Evolutionary conservation across 306 rosid genomes (phyloP).

Genomic region (Psophocarpus tetragonolobus): DNA sequence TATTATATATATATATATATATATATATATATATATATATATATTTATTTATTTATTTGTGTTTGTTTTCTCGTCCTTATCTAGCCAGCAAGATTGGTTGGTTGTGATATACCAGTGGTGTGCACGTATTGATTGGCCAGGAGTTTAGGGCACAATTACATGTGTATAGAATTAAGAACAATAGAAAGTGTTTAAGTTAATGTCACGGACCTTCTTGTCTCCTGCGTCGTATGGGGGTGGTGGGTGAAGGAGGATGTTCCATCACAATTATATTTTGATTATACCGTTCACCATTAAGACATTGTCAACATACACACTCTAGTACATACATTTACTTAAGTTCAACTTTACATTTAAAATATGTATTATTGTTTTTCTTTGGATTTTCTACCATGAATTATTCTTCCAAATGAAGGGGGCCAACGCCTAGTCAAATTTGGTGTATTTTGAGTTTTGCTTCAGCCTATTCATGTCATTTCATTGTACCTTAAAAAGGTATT

Average conservation of each 20-base stretch:
- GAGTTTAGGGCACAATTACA: neutral
- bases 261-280: neutral
- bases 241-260: neutral
- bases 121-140: neutral
- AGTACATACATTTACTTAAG: neutral
- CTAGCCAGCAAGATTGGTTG: neutral
- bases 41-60: no score
- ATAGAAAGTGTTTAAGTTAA: neutral
- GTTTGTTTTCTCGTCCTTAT: neutral
- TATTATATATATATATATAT: no score
- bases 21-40: no score
- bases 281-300: neutral
- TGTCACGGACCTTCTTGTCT: slow-evolving; percentile 10
- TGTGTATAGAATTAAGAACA: neutral
- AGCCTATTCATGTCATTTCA: neutral
- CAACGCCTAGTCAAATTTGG: neutral
- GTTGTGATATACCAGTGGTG: neutral
- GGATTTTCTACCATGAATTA: neutral
- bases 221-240: neutral
- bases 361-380: neutral
- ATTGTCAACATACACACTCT: neutral
- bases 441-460: neutral
- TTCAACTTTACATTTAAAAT: neutral
- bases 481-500: neutral
- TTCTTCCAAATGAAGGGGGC: neutral